A percentile compares a stretch with the other conserved stretches of the same genome.
phyloP scores from a whole-genome alignment of 2,329 filamentous ascomycete genomes.

The Scortechinia acanthostroma region DNA sequence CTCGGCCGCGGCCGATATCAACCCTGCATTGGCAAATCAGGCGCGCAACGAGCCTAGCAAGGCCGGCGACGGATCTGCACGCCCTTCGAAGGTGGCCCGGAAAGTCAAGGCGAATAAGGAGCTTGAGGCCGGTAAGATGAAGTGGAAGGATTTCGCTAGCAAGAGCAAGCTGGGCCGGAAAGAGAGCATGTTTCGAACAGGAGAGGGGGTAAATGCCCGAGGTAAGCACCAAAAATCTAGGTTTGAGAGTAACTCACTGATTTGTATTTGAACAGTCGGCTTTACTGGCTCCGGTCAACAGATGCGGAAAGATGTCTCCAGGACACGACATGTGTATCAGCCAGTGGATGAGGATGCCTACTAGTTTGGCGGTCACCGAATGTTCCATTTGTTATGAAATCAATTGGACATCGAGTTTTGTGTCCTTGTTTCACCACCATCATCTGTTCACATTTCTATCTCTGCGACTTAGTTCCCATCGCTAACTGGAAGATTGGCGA shows the following conservation, averaged over 20 bases:
- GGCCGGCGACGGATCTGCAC: slow-evolving; percentile 36
- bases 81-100: slow-evolving; percentile 42
- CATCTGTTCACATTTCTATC: neutral
- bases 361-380: neutral
- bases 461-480: neutral
- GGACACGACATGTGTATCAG: slow-evolving; percentile 44
- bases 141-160: slow-evolving; percentile 53
- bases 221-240: slow-evolving; percentile 25
- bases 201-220: slow-evolving; percentile 48
- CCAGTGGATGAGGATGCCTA: slow-evolving; percentile 29
- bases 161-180: slow-evolving; percentile 41
- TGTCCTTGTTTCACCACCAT: too few species aligned
- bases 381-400: neutral
- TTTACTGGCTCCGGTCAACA: slow-evolving; percentile 58
- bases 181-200: slow-evolving; percentile 57
- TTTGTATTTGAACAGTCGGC: slow-evolving; percentile 35
- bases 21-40: slow-evolving; percentile 40
- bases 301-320: slow-evolving; percentile 53
- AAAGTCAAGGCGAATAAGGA: slow-evolving; percentile 54
- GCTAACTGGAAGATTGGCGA: neutral
- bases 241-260: slow-evolving; percentile 3
- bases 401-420: neutral
- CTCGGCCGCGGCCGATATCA: slow-evolving; percentile 53
- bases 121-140: slow-evolving; percentile 48
- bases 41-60: slow-evolving; percentile 40